A percentile compares a stretch with the other conserved stretches of the same genome.
These are phyloP conservation scores for Colletotrichum noveboracense DNA, from an alignment of 2,329 filamentous ascomycete species.

Conservation along the genomic window DNA sequence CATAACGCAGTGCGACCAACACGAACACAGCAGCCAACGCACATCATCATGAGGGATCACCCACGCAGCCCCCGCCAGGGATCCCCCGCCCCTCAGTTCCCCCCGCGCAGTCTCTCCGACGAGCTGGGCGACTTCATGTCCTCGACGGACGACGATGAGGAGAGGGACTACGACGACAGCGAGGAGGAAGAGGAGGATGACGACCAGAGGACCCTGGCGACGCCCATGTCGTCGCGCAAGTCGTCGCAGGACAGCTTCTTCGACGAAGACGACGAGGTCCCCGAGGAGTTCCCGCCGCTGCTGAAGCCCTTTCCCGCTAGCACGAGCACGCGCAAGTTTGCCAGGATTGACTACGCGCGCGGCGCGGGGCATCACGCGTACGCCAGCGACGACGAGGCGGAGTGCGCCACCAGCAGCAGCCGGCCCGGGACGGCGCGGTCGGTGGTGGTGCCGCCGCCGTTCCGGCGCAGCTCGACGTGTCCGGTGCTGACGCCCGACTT, in stretches of 20 bases:
- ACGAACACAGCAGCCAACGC: background rate
- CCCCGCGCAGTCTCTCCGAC: slow-evolving; percentile 1
- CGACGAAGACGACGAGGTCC: background rate
- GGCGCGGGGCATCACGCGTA: background rate
- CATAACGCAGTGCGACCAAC: background rate
- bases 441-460: background rate
- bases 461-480: slow-evolving; percentile 8
- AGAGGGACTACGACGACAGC: background rate
- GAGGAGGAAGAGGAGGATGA: background rate
- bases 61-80: slow-evolving; percentile 2
- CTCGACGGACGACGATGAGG: slow-evolving; percentile 9
- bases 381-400: background rate
- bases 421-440: slow-evolving; percentile 1
- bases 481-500: slow-evolving; percentile 7
- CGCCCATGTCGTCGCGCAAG: slow-evolving; percentile 10
- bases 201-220: background rate
- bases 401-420: background rate
- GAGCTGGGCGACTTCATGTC: slow-evolving; percentile 16
- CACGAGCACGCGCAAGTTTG: background rate
- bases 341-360: background rate
- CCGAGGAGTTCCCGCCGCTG: background rate
- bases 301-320: background rate
- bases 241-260: slow-evolving; percentile 5
- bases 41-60: slow-evolving; percentile 8
- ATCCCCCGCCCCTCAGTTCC: background rate